A percentile compares a stretch with the other conserved stretches of the same genome.
phyloP scores from a whole-genome alignment of 495 filamentous ascomycete species.

The Aspergillus avenaceus region DNA sequence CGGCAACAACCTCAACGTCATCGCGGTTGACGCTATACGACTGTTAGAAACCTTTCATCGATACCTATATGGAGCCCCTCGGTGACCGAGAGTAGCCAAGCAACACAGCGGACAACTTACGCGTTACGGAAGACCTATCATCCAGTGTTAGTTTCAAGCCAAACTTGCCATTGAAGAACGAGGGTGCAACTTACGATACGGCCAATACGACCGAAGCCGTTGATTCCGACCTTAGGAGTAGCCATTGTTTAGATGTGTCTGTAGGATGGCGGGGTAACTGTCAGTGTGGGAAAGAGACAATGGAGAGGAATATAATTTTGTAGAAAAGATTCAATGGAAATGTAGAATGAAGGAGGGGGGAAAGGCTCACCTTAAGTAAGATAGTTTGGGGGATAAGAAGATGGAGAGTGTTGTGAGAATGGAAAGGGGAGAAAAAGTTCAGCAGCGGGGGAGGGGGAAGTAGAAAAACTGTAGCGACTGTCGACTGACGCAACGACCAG shows the following conservation, averaged over 20 bases:
- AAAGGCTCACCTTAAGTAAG: constrained; percentile 26
- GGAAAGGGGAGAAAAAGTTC: constrained; percentile 31
- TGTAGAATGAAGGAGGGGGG: constrained; percentile 7
- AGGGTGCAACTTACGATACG: constrained; percentile 66
- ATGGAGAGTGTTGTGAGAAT: constrained; percentile 8
- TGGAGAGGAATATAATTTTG: constrained; percentile 16
- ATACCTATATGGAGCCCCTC: neutral
- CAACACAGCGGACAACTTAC: constrained; percentile 44
- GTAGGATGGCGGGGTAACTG: constrained; percentile 18
- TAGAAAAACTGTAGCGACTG: constrained; percentile 24
- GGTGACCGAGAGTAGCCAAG: neutral
- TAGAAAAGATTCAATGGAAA: constrained; percentile 11
- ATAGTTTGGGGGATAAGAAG: constrained; percentile 11
- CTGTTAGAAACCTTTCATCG: constrained; percentile 25
- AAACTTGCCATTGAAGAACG: neutral
- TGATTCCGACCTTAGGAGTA: constrained; percentile 76
- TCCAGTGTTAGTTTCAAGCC: constrained; percentile 17
- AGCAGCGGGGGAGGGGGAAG: constrained; percentile 23
- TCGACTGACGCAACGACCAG: constrained; percentile 44
- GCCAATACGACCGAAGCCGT: constrained; percentile 99
- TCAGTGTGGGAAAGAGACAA: constrained; percentile 14
- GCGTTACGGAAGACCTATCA: constrained; percentile 70
- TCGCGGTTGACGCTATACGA: constrained; percentile 72
- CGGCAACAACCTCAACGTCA: constrained; percentile 85
- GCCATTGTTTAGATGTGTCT: constrained; percentile 34